Base-by-base conservation (phyloP, 345 rosid genomes). In the Trapa bicornis region DNA sequence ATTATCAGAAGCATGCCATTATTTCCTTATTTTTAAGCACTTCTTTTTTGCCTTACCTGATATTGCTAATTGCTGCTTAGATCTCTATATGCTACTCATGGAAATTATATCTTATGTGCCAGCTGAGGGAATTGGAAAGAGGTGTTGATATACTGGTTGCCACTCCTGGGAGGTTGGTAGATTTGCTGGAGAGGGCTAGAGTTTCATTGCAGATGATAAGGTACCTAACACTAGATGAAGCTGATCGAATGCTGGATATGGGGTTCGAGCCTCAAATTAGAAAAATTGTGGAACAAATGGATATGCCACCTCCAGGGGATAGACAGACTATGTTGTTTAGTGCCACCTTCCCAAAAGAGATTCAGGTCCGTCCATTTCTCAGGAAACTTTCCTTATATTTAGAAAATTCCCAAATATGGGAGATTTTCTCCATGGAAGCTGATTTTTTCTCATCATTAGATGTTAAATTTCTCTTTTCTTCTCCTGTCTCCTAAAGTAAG, bases 231-330 rank as follows among this genome's bases (percentile, higher is more conserved):
- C 87, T 94, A 33, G 99, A 94, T 71, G 99, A 94, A 79, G 99
- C 99, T 16, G 99, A 94, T 81, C 84, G 99, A 66, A 94, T 94
- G 99, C 78, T 94, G 68, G 99, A 94, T 75, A 94, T 94, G 99
- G 99, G 99, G 69, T 94, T 94, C 83, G 99, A 94, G 81, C 99
- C 99, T 12, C 99, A 94, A 73, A 94, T 94, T 64, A 83, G 99
- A 68, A 94, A 94, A 74, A 94, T 94, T 68, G 99, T 94, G 2
- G 92, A 93, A 72, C 89, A 93, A 76, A 89, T 82, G 90, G 99
- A 94, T 73, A 94, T 94, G 99, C 97, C 99, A 56, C 89, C 82
- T 14, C 82, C 87, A 22, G 97, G 98, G 47, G 80, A 68, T 36
- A 82, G 98, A 74, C 98, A 93, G 76, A 93, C 98, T 37, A 82